Conservation (phyloP, 208 protist genomes). For the Angomonas deanei region DNA sequence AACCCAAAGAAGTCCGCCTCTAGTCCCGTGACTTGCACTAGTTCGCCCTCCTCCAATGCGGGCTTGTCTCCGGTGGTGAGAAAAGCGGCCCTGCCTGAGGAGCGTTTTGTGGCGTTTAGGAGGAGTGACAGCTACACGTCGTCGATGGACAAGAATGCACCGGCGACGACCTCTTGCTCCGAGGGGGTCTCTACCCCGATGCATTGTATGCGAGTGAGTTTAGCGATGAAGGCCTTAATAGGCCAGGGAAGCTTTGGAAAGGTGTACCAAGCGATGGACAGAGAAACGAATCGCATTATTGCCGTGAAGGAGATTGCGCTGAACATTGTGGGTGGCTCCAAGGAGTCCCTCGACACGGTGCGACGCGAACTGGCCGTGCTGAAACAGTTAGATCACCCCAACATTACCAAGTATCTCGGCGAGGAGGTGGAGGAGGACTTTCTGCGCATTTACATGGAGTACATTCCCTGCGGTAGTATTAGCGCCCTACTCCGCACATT, state of each 20-base stretch:
- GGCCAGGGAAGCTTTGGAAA: slow-evolving; percentile 84
- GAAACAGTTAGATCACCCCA: slow-evolving; percentile 80
- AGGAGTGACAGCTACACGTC: background rate
- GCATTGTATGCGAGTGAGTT: slow-evolving; percentile 31
- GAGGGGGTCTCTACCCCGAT: too few relatives aligned
- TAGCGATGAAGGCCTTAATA: slow-evolving; percentile 69
- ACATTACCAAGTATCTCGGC: slow-evolving; percentile 88
- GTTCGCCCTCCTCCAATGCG: too few relatives aligned
- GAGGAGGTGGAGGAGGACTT: slow-evolving; percentile 58
- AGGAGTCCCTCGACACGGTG: slow-evolving; percentile 22
- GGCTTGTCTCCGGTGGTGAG: too few relatives aligned
- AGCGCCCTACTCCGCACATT: slow-evolving; percentile 67
- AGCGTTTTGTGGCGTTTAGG: background rate
- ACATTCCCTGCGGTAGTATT: slow-evolving; percentile 87
- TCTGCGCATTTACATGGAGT: slow-evolving; percentile 92
- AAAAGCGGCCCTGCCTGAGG: too few relatives aligned
- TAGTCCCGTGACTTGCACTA: too few relatives aligned
- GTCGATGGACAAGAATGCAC: too few relatives aligned
- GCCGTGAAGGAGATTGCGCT: slow-evolving; percentile 86
- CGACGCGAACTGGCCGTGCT: slow-evolving; percentile 71
- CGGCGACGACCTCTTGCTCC: too few relatives aligned
- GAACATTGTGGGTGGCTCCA: background rate
- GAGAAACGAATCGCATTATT: slow-evolving; percentile 81
- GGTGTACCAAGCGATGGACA: slow-evolving; percentile 84
- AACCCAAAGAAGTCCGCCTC: too few relatives aligned